Evolutionary conservation across 371 early-diverging fungal genomes (phyloP).

Genomic region (Mortierella sp.): DNA sequence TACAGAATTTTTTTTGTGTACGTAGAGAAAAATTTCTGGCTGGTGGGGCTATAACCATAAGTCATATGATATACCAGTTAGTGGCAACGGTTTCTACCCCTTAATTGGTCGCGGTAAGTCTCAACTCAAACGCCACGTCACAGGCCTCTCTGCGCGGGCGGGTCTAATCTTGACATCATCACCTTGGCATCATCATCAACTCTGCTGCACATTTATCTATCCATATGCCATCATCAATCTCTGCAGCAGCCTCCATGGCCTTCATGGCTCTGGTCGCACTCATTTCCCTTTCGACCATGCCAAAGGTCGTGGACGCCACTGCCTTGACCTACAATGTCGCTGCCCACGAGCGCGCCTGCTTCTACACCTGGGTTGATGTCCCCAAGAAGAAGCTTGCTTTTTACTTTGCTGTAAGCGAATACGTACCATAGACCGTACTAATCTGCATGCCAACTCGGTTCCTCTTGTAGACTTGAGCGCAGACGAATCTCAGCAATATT

Average conservation of each 20-base stretch:
- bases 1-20: no score
- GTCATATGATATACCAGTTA: no score
- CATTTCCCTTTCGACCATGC: conserved; percentile 35
- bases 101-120: no score
- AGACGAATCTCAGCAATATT: no score
- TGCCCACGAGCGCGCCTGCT: conserved; percentile 89
- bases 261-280: conserved; percentile 40
- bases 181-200: no score
- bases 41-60: no score
- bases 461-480: conserved; percentile 64
- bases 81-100: no score
- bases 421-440: neutral
- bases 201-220: neutral
- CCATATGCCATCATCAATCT: conserved; percentile 34
- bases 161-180: no score
- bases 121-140: no score
- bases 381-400: conserved; percentile 90
- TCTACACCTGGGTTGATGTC: conserved; percentile 75
- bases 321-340: conserved; percentile 89
- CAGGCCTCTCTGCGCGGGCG: no score
- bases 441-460: conserved; percentile 3
- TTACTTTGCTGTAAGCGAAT: conserved; percentile 91
- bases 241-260: conserved; percentile 36
- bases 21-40: no score
- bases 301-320: conserved; percentile 58